A percentile compares a stretch with the other conserved stretches of the same genome.
Conservation (phyloP, 176 grass and related monocot genomes). For the Neostapfia colusana region DNA sequence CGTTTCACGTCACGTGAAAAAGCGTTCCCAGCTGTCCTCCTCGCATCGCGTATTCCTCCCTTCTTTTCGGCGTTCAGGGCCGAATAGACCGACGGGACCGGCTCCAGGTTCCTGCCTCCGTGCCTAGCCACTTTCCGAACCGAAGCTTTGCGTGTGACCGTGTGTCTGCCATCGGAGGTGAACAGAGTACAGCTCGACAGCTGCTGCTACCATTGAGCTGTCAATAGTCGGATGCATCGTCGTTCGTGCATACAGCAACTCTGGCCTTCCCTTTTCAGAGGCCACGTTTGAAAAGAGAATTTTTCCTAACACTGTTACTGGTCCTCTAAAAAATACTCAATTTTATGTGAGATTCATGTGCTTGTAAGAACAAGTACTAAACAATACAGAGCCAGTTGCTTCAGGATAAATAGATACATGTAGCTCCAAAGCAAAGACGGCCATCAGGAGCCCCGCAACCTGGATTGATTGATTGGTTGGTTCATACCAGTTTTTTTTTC, state of each 20-base stretch:
- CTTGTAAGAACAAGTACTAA: not conserved
- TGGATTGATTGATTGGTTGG: slow-evolving; percentile 3
- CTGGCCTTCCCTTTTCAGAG: not conserved
- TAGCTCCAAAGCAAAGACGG: not conserved
- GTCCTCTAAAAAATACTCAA: not conserved
- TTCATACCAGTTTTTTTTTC: not conserved
- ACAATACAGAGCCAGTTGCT: not conserved
- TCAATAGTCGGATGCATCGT: not conserved
- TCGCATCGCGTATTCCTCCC: slow-evolving; percentile 18
- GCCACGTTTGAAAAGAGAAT: not conserved
- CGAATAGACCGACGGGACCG: slow-evolving; percentile 16
- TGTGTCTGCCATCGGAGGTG: not conserved
- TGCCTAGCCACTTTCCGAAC: not conserved
- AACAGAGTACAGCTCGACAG: not conserved
- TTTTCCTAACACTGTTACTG: not conserved
- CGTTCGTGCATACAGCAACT: not conserved
- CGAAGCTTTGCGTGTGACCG: slow-evolving; percentile 31
- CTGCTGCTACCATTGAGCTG: not conserved
- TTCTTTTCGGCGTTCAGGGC: not conserved
- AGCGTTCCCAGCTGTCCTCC: slow-evolving; percentile 2
- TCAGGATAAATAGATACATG: not conserved
- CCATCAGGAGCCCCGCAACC: slow-evolving; percentile 3
- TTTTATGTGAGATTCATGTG: not conserved
- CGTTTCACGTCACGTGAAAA: not conserved
- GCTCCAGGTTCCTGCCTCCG: not conserved